These are phyloP conservation scores for Fraxinus excelsior DNA, from an alignment of 257 asterid genomes.

Conservation along the genomic window DNA sequence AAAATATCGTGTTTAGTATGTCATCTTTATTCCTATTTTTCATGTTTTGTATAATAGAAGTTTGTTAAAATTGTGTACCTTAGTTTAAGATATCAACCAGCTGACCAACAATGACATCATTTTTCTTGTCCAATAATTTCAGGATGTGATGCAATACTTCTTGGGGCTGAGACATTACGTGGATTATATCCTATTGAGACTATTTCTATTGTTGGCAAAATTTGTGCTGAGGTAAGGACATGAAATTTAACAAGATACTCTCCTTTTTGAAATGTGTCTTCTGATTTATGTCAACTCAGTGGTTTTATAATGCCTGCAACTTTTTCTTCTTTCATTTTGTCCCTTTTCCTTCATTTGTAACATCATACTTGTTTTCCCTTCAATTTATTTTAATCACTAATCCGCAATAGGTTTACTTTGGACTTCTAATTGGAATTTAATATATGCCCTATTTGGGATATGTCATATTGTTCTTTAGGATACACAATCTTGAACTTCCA, in stretches of 20 bases:
- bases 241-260: not conserved
- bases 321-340: not conserved
- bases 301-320: slow-evolving; percentile 9
- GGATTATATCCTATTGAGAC: slow-evolving; percentile 91
- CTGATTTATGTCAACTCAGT: not conserved
- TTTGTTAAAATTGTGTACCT: slow-evolving; percentile 1
- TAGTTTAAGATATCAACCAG: slow-evolving; percentile 2
- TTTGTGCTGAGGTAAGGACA: slow-evolving; percentile 70
- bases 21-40: not conserved
- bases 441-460: not conserved
- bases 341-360: not conserved
- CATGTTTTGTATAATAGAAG: not conserved
- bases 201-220: slow-evolving; percentile 76
- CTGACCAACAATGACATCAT: slow-evolving; percentile 6
- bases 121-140: slow-evolving; percentile 15
- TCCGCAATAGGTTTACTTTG: not conserved
- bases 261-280: not conserved
- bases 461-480: not conserved
- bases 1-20: not conserved
- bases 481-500: not conserved
- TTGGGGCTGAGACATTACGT: slow-evolving; percentile 91
- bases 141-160: slow-evolving; percentile 94
- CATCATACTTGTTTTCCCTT: not conserved
- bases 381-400: not conserved
- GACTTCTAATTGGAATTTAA: not conserved